phyloP scores from a whole-genome alignment of 1,284 basidiomycete genomes.

The Schizophyllum commune region DNA sequence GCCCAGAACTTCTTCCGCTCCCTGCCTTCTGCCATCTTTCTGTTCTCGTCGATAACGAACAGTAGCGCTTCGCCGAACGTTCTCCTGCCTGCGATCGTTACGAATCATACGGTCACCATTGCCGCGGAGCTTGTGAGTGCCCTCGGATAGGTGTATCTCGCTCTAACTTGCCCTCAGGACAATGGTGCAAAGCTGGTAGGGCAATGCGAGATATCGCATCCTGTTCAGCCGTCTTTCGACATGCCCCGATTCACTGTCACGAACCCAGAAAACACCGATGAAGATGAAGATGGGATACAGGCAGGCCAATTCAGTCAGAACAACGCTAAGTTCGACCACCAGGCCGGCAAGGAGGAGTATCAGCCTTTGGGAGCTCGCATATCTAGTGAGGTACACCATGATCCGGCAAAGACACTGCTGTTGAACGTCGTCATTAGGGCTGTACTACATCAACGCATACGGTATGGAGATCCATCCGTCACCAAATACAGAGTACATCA shows the following conservation, averaged over 20 bases:
- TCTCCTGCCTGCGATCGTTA: constrained; percentile 87
- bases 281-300: constrained; percentile 24
- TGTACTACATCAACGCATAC: constrained; percentile 93
- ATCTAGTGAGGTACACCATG: constrained; percentile 39
- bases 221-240: constrained; percentile 34
- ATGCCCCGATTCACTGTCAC: background rate
- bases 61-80: constrained; percentile 51
- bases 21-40: constrained; percentile 89
- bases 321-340: constrained; percentile 66
- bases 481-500: constrained; percentile 78
- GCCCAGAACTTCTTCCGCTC: constrained; percentile 84
- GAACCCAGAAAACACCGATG: constrained; percentile 24
- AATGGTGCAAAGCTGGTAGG: constrained; percentile 80
- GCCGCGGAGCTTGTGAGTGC: constrained; percentile 79
- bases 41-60: constrained; percentile 89
- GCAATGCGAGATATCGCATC: constrained; percentile 97
- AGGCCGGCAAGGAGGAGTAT: constrained; percentile 33
- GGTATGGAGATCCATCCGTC: constrained; percentile 86
- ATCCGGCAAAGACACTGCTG: constrained; percentile 4
- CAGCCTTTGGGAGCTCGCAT: constrained; percentile 61
- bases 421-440: constrained; percentile 34
- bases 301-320: background rate
- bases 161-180: constrained; percentile 37
- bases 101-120: constrained; percentile 96
- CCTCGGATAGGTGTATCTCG: constrained; percentile 3